Evolutionary conservation across 1,139 yeast species (phyloP).

Genomic region (Sugiyamaella pinicola): DNA sequence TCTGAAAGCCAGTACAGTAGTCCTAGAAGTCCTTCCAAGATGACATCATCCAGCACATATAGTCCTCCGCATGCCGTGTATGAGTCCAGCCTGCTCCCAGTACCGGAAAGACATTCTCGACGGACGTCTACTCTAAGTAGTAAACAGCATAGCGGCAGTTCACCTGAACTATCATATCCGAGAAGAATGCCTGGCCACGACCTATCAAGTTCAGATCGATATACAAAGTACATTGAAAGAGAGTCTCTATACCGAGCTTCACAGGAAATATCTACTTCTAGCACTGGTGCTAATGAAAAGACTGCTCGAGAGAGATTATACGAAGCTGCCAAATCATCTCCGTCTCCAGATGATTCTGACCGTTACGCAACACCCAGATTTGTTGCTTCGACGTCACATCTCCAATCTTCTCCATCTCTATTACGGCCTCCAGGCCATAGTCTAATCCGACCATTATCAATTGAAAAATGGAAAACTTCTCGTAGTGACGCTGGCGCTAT

Average conservation of each 20-base stretch:
- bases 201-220: constrained; percentile 8
- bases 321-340: constrained; percentile 1
- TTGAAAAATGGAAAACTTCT: constrained; percentile 6
- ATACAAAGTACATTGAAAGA: constrained; percentile 7
- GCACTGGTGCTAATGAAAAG: neutral
- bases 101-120: constrained; percentile 1
- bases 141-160: neutral
- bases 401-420: neutral
- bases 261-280: neutral
- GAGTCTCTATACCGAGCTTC: neutral
- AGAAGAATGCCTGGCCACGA: constrained; percentile 13
- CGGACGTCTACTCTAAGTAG: neutral
- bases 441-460: constrained; percentile 10
- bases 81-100: neutral
- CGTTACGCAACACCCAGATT: neutral
- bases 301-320: constrained; percentile 8
- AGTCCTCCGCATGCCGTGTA: constrained; percentile 6
- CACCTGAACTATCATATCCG: constrained; percentile 7
- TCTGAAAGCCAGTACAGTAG: constrained; percentile 12
- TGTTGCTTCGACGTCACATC: constrained; percentile 6
- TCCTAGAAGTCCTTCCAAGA: constrained; percentile 1
- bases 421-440: constrained; percentile 13
- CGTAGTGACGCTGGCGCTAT: neutral
- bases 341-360: neutral
- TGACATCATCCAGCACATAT: constrained; percentile 8